Base-by-base conservation (phyloP, 805 yeast species). In the Metschnikowia dekortorum region DNA sequence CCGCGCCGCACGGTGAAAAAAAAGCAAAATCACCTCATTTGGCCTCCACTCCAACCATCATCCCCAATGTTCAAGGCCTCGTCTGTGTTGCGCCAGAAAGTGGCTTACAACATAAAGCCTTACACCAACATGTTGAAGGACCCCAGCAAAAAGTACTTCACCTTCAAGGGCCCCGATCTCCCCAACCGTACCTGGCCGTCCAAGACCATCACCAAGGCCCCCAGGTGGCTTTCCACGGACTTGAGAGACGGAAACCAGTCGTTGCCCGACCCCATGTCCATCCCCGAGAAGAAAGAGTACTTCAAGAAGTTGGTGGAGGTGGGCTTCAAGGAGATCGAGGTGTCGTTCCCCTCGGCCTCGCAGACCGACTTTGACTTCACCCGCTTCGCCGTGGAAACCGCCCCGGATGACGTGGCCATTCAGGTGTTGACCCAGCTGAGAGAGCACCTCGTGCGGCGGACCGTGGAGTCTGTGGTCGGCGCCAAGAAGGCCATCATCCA, bases 361-460 rank as follows among this genome's bases (percentile, higher is more conserved):
- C 91, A 85, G 64, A 84, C 89, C 6, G 92, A 85, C 69, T 85
- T 85, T 61, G 92, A 85, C 67, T 85, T 85, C 73, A 85, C 92
- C 22, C 74, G 90, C 52, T 85, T 81, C 59, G 91, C 90, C 6
- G 89, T 85, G 40, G 88, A 84, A 64, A 80, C 81, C 60, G 87
- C 89, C 30, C 92, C 92, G 9, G 85, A 77, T 16, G 92, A 85
- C 61, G 91, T 85, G 18, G 66, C 77, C 38, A 82, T 85, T 58
- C 92, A 85, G 70, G 89, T 84, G 51, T 73, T 85, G 49, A 84
- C 86, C 31, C 92, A 84, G 65, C 82, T 86, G n/a, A 76, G 92
- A 68, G 90, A 84, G 61, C 87, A 82, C 54, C 74, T 85, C 53
- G 81, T 85, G 61, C 79, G 79, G 66, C 75, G 91, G 71, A 85